Evolutionary conservation across 768 basidiomycete species (phyloP).

Genomic region (Leccinum boreale): DNA sequence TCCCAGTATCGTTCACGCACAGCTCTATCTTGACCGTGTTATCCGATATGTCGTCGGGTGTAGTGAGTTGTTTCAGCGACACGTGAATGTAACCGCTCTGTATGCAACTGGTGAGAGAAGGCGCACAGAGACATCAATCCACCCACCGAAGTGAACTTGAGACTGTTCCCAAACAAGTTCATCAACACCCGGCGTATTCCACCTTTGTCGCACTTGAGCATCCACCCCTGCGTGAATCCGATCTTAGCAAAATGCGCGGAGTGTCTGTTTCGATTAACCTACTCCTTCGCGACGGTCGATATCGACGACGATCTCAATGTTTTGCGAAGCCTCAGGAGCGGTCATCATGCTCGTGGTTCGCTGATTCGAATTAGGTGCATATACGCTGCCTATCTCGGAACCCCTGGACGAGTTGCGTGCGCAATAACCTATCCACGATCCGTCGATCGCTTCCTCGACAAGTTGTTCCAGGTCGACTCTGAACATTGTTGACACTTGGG

Average conservation of each 20-base stretch:
- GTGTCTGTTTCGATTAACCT: conserved; percentile 20
- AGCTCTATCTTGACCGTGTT: conserved; percentile 76
- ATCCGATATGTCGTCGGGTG: conserved; percentile 47
- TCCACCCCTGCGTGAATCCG: conserved; percentile 66
- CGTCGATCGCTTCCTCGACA: conserved; percentile 87
- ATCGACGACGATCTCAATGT: conserved; percentile 87
- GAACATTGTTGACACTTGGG: background rate
- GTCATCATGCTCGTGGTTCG: conserved; percentile 40
- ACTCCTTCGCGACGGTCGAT: conserved; percentile 72
- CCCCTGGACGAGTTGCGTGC: conserved; percentile 70
- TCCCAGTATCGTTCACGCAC: conserved; percentile 85
- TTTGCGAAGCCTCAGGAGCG: conserved; percentile 31
- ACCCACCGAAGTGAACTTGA: conserved; percentile 85
- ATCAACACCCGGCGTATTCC: conserved; percentile 89
- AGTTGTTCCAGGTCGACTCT: conserved; percentile 77
- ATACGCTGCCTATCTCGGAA: conserved; percentile 86
- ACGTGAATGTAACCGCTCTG: conserved; percentile 89
- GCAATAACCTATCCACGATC: conserved; percentile 90
- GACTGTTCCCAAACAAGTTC: conserved; percentile 92
- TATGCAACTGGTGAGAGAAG: conserved; percentile 4
- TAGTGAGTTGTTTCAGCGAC: conserved; percentile 68
- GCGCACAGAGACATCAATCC: background rate
- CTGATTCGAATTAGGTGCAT: conserved; percentile 66
- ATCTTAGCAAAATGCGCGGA: conserved; percentile 3
- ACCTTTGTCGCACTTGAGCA: conserved; percentile 83